Evolutionary conservation across 352 stramenopile genomes (phyloP).

Genomic region (Pythium oligandrum): DNA sequence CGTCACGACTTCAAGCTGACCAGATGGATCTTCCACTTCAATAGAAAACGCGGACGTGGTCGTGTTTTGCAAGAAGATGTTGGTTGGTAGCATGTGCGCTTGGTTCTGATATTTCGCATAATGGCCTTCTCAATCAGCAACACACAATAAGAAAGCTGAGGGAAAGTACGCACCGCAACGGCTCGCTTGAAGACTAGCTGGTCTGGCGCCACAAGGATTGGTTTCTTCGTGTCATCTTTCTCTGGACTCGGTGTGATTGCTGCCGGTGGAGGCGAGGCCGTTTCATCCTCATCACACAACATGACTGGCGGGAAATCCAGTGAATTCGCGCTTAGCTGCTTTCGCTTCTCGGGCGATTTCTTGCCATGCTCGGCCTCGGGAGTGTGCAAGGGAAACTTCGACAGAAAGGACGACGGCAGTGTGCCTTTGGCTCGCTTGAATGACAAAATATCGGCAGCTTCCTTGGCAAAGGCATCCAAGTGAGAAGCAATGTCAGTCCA

Average conservation of each 20-base stretch:
- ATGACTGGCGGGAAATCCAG: slow-evolving; percentile 32
- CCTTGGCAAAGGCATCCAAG: slow-evolving; percentile 62
- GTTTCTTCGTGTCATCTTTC: slow-evolving; percentile 19
- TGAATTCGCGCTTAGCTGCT: slow-evolving; percentile 21
- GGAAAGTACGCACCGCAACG: slow-evolving; percentile 15
- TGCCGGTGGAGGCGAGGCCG: slow-evolving; percentile 10
- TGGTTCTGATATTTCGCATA: slow-evolving; percentile 18
- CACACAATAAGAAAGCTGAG: background rate
- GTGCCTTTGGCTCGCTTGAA: slow-evolving; percentile 63
- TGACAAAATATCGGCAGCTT: slow-evolving; percentile 55
- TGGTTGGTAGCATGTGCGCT: slow-evolving; percentile 43
- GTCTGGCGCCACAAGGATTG: slow-evolving; percentile 56
- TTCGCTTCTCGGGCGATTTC: slow-evolving; percentile 36
- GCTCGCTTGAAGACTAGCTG: slow-evolving; percentile 63
- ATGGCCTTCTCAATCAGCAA: background rate
- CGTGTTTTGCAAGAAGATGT: slow-evolving; percentile 78
- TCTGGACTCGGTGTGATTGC: slow-evolving; percentile 18
- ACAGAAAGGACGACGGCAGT: slow-evolving; percentile 51
- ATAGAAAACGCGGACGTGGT: slow-evolving; percentile 49
- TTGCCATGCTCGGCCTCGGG: slow-evolving; percentile 45
- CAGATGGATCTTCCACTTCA: slow-evolving; percentile 49
- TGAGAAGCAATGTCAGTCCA: slow-evolving; percentile 55
- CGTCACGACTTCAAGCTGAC: slow-evolving; percentile 59
- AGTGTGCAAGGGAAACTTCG: slow-evolving; percentile 57
- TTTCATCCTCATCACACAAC: slow-evolving; percentile 17